Evolutionary conservation across 164 flowering plant genomes (phyloP), one percentile per base, ranked within the genome.

Genomic region (Litsea cubeba): DNA sequence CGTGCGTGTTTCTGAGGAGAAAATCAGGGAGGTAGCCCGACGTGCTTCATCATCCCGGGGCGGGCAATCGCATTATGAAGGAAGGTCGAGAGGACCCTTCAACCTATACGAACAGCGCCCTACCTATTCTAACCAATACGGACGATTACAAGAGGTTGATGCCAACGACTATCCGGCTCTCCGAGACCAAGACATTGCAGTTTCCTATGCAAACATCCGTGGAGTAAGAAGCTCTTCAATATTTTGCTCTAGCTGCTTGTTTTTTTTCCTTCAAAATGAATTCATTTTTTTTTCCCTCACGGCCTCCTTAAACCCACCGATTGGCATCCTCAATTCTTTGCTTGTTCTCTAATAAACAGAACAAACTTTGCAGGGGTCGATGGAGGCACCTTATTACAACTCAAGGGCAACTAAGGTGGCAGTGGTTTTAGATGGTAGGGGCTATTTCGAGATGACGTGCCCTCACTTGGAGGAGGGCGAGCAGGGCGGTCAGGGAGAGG

Each of bases 361-460:
- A 8, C 2, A 5, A 15, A 20, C 28, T 11, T 50, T 26, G 24
- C 63, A 82, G 87, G 87, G 85, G 35, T 74, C 80, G 8, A 82
- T 88, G 80, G 7, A 74, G 65, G 81, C 77, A 3, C 91, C 89
- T 2, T 79, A 71, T 69, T 84, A 54, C 86, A 88, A 86, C 57
- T 71, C 87, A 0, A 81, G 72, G 57, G 68, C 87, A 0, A 86
- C 86, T 11, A 70, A 62, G 64, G 14, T 88, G 5, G 70, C 79
- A 0, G 1, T 80, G 1, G 85, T 87, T 25, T 62, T 71, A 7
- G 77, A 78, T 22, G 94, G 94, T 14, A 78, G 7, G 0, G 92
- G 84, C 2, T 62, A 62, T 68, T 60, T 75, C 15, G 89, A 90
- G 75, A 85, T 88, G 85, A 87, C 79, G 1, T 84, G 86, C 65